phyloP scores from a whole-genome alignment of 371 early-diverging fungal genomes.

The Apophysomyces ossiformis region DNA sequence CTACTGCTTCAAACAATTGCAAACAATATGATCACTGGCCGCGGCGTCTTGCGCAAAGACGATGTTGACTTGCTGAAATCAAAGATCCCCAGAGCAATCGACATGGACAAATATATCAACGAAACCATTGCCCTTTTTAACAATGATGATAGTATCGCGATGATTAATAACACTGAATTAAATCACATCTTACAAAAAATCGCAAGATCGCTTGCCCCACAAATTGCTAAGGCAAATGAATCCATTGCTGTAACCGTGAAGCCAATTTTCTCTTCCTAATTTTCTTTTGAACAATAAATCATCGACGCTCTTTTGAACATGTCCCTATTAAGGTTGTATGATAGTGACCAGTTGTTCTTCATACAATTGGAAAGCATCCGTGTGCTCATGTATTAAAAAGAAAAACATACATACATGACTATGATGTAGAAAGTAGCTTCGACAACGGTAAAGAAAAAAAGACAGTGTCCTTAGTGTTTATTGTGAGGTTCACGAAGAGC shows the following conservation, averaged over 20 bases:
- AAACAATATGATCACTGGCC: neutral
- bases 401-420: too few relatives aligned
- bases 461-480: too few relatives aligned
- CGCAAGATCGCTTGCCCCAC: neutral
- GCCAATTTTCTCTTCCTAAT: too few relatives aligned
- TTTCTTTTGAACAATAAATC: too few relatives aligned
- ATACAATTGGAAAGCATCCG: too few relatives aligned
- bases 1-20: constrained; percentile 5
- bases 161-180: constrained; percentile 2
- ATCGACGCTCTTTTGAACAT: too few relatives aligned
- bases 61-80: neutral
- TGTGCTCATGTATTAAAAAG: too few relatives aligned
- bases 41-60: neutral
- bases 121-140: constrained; percentile 4
- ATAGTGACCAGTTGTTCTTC: too few relatives aligned
- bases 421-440: too few relatives aligned
- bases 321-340: too few relatives aligned
- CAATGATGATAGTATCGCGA: constrained; percentile 2
- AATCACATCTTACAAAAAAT: neutral
- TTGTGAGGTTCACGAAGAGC: too few relatives aligned
- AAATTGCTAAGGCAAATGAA: constrained; percentile 12
- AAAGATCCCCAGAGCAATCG: neutral
- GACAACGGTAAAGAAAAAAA: too few relatives aligned
- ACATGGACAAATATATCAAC: neutral
- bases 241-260: neutral